Evolutionary conservation across 2,329 filamentous ascomycete genomes (phyloP), one percentile per base, ranked within the genome.

Genomic region (Neurospora sp.): DNA sequence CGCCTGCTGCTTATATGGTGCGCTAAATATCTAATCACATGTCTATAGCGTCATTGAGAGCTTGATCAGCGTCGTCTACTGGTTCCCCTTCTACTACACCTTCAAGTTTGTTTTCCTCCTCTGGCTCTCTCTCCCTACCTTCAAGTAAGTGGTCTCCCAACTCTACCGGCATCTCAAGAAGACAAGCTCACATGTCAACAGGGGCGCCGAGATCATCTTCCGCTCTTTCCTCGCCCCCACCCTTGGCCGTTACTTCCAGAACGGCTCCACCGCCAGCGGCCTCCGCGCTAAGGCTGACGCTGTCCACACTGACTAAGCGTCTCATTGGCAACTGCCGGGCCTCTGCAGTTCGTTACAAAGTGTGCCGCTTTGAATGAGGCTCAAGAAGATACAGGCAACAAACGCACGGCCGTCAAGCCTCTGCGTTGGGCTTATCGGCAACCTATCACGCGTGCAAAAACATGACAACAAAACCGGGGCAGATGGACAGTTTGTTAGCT

Each of bases 81-180:
- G 92, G 92, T 93, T 96, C 86, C 91, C 96, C 79, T 99, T 99
- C 86, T 99, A 99, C 91, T 99, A 92, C 84, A 95, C 94, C 80
- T 98, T 99, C 91, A 99, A 99, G 88, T 97, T 99, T 80, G 85
- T 96, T 79, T 91, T 98, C 81, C 87, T 98, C 77, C 90, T 99
- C 81, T 99, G 96, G 96, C 93, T 99, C 84, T 90, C 95, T 77
- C 93, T 99, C 78, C 96, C 96, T 81, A 88, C 92, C 82, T 97
- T 96, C 86, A 86, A 86, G 95, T 97, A 90, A 80, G 91, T 84
- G 62, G n/a, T 46, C 70, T 69, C 67, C 11, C 19, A 57, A 8
- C 10, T 5, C 12, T 43, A 6, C 23, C 2, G 38, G 23, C 70
- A 69, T 74, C 70, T 74, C 37, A 67, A 69, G 75, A 71, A 74